Evolutionary conservation across 2,329 filamentous ascomycete genomes (phyloP).

Genomic region (Dactylella cylindrospora): DNA sequence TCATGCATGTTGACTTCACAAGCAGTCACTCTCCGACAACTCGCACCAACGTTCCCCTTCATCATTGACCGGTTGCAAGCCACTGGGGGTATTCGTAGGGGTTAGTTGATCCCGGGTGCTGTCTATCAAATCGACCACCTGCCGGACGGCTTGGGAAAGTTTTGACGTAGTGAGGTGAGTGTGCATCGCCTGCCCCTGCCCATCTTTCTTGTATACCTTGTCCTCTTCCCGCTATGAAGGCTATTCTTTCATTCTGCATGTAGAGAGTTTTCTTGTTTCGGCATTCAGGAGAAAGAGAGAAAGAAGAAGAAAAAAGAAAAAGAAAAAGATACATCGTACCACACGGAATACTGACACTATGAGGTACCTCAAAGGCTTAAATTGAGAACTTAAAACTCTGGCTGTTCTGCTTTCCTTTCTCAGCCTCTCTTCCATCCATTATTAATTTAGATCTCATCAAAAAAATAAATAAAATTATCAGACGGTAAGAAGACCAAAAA

Average conservation of each 20-base stretch:
- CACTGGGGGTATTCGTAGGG: slow-evolving; percentile 14
- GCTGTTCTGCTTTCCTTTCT: slow-evolving; percentile 32
- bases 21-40: slow-evolving; percentile 24
- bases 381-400: slow-evolving; percentile 36
- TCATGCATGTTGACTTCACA: slow-evolving; percentile 37
- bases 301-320: too few species aligned
- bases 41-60: slow-evolving; percentile 29
- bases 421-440: slow-evolving; percentile 39
- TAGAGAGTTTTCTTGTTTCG: slow-evolving; percentile 40
- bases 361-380: slow-evolving; percentile 12
- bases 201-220: slow-evolving; percentile 19
- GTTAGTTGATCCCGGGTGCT: slow-evolving; percentile 3
- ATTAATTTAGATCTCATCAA: slow-evolving; percentile 37
- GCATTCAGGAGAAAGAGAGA: too few species aligned
- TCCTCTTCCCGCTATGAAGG: slow-evolving; percentile 11
- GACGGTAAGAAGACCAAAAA: slow-evolving; percentile 26
- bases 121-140: slow-evolving; percentile 28
- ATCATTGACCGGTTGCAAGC: slow-evolving; percentile 30
- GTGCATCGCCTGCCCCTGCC: slow-evolving; percentile 7
- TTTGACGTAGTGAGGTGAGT: slow-evolving; percentile 36
- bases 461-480: too few species aligned
- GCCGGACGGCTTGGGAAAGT: slow-evolving; percentile 6
- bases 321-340: slow-evolving; percentile 31
- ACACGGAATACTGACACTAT: slow-evolving; percentile 21
- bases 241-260: slow-evolving; percentile 36